Conservation (phyloP, 2,329 filamentous ascomycete species). For the Remersonia thermophila region DNA sequence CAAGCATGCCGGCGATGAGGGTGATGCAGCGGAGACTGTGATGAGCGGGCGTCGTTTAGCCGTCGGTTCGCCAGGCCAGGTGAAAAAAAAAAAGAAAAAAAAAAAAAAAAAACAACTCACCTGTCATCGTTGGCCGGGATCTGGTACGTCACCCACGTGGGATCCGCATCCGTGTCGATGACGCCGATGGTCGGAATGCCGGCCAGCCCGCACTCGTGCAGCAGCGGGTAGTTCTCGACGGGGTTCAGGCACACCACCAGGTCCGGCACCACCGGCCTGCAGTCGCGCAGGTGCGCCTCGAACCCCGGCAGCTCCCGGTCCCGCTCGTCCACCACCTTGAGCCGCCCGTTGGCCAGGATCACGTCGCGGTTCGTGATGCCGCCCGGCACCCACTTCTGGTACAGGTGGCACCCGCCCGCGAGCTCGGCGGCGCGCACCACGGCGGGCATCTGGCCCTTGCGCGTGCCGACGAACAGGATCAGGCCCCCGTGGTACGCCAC, state of each 20-base stretch:
- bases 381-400: conserved; percentile 85
- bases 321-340: conserved; percentile 64
- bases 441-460: conserved; percentile 65
- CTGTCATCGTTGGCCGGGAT: conserved; percentile 96
- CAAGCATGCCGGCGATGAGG: conserved; percentile 74
- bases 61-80: too few species aligned
- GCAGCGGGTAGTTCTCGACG: conserved; percentile 75
- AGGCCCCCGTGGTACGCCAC: conserved; percentile 72
- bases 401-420: conserved; percentile 72
- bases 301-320: conserved; percentile 53
- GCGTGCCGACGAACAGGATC: conserved; percentile 82
- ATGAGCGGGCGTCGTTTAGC: too few species aligned
- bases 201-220: conserved; percentile 82
- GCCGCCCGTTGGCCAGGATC: conserved; percentile 58
- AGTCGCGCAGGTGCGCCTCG: conserved; percentile 49
- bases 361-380: conserved; percentile 86
- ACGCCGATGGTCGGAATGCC: conserved; percentile 90
- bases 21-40: conserved; percentile 65
- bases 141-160: conserved; percentile 88
- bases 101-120: conserved; percentile 37
- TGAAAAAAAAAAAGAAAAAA: too few species aligned
- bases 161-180: conserved; percentile 86
- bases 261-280: conserved; percentile 66
- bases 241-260: conserved; percentile 89
- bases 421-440: conserved; percentile 72